phyloP scores from a whole-genome alignment of 1,284 basidiomycete genomes.

The Termitomyces sp. region DNA sequence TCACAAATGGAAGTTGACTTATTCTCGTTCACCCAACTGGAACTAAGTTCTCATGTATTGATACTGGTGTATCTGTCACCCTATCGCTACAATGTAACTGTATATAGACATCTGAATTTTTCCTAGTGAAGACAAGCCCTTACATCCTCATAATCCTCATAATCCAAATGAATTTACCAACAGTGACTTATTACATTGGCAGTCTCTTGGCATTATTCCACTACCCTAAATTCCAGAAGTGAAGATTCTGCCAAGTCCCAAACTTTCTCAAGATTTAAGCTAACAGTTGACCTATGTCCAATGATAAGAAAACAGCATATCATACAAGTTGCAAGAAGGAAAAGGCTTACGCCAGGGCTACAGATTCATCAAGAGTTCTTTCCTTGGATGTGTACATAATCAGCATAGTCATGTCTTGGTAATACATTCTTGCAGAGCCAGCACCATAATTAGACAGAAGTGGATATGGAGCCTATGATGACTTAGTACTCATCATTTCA shows the following conservation, averaged over 20 bases:
- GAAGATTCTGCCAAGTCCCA: conserved; percentile 11
- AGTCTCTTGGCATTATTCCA: neutral
- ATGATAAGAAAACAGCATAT: no score
- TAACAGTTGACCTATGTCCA: neutral
- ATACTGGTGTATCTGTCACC: no score
- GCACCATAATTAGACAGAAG: conserved; percentile 10
- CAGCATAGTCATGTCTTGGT: conserved; percentile 9
- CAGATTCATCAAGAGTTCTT: conserved; percentile 8
- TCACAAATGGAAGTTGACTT: no score
- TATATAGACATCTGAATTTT: no score
- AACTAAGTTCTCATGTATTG: no score
- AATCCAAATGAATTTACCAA: neutral
- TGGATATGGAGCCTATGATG: conserved; percentile 4
- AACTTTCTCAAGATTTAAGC: conserved; percentile 7
- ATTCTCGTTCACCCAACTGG: no score
- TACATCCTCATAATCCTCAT: no score
- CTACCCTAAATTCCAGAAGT: conserved; percentile 5
- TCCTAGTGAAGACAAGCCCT: no score
- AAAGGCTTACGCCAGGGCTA: no score
- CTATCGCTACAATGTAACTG: no score
- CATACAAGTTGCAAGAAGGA: no score
- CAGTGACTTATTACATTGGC: neutral
- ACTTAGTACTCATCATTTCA: neutral
- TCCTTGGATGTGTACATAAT: conserved; percentile 8
- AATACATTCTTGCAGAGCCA: neutral